Evolutionary conservation across 1,284 basidiomycete species (phyloP), one percentile per base, ranked within the genome.

Genomic region (Trichosporon faecale): DNA sequence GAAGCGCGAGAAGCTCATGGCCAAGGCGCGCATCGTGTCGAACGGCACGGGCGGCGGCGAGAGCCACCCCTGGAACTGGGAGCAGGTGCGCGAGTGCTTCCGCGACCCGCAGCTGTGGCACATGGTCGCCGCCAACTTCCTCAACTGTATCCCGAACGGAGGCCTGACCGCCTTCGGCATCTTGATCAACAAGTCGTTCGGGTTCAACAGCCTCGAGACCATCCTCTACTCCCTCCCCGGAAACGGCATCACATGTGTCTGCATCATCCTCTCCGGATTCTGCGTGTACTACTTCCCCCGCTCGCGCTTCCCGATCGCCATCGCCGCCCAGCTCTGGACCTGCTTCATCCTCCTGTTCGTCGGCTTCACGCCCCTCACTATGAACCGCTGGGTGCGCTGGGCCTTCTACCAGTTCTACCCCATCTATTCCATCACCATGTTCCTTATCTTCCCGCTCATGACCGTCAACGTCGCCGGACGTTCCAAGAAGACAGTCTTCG

Each of bases 1-100:
- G 44, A 72, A 70, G 66, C 72, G 75, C 11, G 71, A 79, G 67
- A 76, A 76, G 73, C 70, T 57, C 65, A 75, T 76, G 76, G 76
- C 75, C 18, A 68, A 72, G 55, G 77, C 76, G 18, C 72, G 77
- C 16, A 70, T 79, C 46, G 65, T 70, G 23, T 66, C 66, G 11
- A 70, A 70, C 46, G 65, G 60, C 1, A 70, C 72, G 2, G 73
- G 72, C 40, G 73, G 73, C 27, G 74, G 70, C 8, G 75, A 72
- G 60, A 25, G 60, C 14, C 65, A 72, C 18, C 66, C 67, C 3
- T 78, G 75, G 76, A 74, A 73, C 55, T 76, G 74, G 76, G 49
- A 46, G 3, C 71, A 72, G 65, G 75, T 76, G 7, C 64, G 64
- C 12, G 72, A 76, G 66, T 68, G 71, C 57, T 70, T 76, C 65